phyloP scores from a whole-genome alignment of 805 yeast species.

The Debaryomyces castellii region DNA sequence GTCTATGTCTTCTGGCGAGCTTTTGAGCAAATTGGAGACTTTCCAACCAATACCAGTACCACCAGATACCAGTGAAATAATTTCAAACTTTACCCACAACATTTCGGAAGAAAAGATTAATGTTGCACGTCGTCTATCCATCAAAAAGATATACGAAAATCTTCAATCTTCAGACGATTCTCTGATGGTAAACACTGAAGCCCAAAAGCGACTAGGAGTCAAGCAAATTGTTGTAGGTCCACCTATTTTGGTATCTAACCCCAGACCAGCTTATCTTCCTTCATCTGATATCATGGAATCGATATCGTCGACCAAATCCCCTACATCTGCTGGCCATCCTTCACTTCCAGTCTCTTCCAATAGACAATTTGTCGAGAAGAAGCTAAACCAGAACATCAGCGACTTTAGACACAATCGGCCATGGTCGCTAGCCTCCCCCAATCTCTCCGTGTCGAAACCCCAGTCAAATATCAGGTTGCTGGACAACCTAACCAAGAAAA shows the following conservation, averaged over 20 bases:
- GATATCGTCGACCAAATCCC: too few species aligned
- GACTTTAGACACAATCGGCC: constrained; percentile 1
- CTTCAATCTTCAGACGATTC: neutral
- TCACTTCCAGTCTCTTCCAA: neutral
- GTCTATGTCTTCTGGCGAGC: constrained; percentile 31
- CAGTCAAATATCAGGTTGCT: constrained; percentile 5
- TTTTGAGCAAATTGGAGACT: constrained; percentile 23
- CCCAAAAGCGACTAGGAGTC: neutral
- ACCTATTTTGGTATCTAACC: too few species aligned
- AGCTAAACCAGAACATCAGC: neutral
- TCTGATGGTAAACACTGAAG: neutral
- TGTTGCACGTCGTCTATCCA: neutral
- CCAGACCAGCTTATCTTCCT: neutral
- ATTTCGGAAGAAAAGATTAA: neutral
- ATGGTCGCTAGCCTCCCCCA: neutral
- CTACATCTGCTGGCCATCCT: too few species aligned
- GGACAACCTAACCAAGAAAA: constrained; percentile 11
- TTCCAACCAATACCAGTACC: constrained; percentile 1
- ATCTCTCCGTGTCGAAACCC: neutral
- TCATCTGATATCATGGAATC: too few species aligned
- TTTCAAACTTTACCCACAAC: neutral
- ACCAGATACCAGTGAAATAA: neutral
- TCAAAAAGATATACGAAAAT: neutral
- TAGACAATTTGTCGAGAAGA: neutral
- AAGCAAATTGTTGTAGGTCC: neutral